Conservation (phyloP, 495 filamentous ascomycete species). For the Choiromyces venosus region DNA sequence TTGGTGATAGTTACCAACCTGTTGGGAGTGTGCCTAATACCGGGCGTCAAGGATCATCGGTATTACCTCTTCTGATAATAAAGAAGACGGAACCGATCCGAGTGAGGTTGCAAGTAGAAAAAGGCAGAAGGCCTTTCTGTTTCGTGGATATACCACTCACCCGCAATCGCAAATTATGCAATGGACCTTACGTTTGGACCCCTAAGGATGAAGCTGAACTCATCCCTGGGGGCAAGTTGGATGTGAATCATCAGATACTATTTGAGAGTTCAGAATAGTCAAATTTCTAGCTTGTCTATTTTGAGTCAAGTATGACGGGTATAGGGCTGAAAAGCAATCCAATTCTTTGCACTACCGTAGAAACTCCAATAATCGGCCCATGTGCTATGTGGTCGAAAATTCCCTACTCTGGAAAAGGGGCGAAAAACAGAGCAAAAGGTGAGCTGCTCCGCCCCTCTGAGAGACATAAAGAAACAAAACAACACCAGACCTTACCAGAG, state of each 20-base stretch:
- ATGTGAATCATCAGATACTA: background rate
- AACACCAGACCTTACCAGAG: too few species aligned
- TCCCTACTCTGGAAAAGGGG: too few species aligned
- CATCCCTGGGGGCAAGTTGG: background rate
- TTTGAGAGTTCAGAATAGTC: background rate
- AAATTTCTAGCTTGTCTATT: background rate
- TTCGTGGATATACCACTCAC: background rate
- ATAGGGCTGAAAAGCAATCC: too few species aligned
- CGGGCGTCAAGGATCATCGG: background rate
- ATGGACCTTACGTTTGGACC: too few species aligned
- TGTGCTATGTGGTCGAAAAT: too few species aligned
- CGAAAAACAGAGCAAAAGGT: too few species aligned
- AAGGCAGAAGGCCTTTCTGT: background rate
- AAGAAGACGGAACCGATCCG: background rate
- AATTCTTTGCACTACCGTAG: too few species aligned
- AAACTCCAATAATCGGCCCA: too few species aligned
- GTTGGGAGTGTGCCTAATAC: background rate
- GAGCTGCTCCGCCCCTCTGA: too few species aligned
- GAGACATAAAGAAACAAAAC: too few species aligned
- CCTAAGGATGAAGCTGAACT: background rate
- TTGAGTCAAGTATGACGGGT: too few species aligned
- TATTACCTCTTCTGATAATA: background rate
- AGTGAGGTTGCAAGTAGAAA: background rate
- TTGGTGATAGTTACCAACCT: background rate
- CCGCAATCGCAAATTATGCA: too few species aligned